Percentiles rank a stretch among this genome's conserved stretches.
Conservation (phyloP, 2,329 filamentous ascomycete genomes). For the Epichloe coenophiala region DNA sequence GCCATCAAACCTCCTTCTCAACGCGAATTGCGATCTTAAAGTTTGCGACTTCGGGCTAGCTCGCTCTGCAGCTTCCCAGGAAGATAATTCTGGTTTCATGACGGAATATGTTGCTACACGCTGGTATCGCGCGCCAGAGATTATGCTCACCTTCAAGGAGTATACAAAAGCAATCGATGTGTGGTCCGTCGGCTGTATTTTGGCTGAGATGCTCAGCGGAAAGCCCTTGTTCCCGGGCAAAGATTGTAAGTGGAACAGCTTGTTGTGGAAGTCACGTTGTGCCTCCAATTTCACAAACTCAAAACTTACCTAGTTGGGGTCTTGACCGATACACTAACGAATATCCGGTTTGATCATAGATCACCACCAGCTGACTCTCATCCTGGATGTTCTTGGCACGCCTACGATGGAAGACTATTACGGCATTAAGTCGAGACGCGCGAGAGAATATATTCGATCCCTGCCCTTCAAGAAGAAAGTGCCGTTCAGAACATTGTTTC, state of each 20-base stretch:
- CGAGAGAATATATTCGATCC: conserved; percentile 94
- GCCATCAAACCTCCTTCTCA: conserved; percentile 90
- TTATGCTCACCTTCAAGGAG: conserved; percentile 99
- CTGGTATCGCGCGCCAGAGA: conserved; percentile 98
- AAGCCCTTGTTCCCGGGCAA: conserved; percentile 98
- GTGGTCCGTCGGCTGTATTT: conserved; percentile 95
- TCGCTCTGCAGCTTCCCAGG: conserved; percentile 86
- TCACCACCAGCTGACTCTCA: conserved; percentile 94
- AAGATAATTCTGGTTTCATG: conserved; percentile 99
- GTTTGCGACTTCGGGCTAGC: conserved; percentile 98
- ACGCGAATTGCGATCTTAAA: conserved; percentile 97
- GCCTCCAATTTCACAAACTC: background rate
- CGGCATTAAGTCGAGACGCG: conserved; percentile 95
- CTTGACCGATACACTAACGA: background rate
- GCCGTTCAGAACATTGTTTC: conserved; percentile 91
- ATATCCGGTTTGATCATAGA: conserved; percentile 38
- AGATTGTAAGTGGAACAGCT: conserved; percentile 55
- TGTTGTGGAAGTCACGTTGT: background rate
- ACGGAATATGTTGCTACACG: conserved; percentile 99
- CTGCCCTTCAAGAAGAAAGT: conserved; percentile 99
- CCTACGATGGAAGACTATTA: conserved; percentile 99
- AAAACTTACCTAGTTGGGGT: background rate
- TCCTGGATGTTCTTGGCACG: conserved; percentile 91
- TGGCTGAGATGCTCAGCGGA: conserved; percentile 97
- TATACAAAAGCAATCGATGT: conserved; percentile 99